Conservation (phyloP, 768 basidiomycete genomes). For the Pholiota molesta region DNA sequence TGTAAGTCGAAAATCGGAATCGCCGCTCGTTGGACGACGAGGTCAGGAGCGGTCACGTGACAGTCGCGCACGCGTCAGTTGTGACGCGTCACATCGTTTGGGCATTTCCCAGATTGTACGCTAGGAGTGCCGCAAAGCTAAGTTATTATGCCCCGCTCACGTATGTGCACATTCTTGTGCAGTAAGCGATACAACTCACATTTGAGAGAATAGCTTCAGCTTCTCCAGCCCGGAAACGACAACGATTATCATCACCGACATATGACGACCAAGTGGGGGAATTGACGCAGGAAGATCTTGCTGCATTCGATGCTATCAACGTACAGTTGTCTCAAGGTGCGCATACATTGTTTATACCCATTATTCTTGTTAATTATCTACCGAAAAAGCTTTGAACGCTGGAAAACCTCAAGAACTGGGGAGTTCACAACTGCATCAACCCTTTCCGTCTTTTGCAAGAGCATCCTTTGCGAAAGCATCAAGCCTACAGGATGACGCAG, state of each 20-base stretch:
- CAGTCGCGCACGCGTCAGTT: neutral
- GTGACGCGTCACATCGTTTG: neutral
- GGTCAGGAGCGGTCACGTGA: neutral
- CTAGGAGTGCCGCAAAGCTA: neutral
- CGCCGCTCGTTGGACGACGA: too few relatives aligned
- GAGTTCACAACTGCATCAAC: constrained; percentile 18
- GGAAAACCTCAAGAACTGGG: constrained; percentile 7
- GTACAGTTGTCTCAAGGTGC: constrained; percentile 42
- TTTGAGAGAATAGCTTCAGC: constrained; percentile 25
- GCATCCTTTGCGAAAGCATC: constrained; percentile 10
- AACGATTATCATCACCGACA: constrained; percentile 67
- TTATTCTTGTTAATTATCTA: neutral
- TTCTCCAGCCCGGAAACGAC: constrained; percentile 58
- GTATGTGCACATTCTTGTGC: neutral
- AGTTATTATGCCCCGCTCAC: constrained; percentile 2
- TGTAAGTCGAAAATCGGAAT: too few relatives aligned
- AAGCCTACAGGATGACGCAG: constrained; percentile 38
- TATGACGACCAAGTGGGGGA: constrained; percentile 57
- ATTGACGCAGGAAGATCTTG: constrained; percentile 57
- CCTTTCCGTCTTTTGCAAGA: constrained; percentile 12
- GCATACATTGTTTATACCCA: neutral
- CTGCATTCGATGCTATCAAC: constrained; percentile 57
- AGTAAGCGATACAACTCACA: neutral
- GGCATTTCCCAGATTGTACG: neutral
- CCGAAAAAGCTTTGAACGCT: neutral